Percentiles rank a stretch among this genome's conserved stretches.
phyloP scores from a whole-genome alignment of 768 basidiomycete genomes.

The Dacryopinax spathularia region DNA sequence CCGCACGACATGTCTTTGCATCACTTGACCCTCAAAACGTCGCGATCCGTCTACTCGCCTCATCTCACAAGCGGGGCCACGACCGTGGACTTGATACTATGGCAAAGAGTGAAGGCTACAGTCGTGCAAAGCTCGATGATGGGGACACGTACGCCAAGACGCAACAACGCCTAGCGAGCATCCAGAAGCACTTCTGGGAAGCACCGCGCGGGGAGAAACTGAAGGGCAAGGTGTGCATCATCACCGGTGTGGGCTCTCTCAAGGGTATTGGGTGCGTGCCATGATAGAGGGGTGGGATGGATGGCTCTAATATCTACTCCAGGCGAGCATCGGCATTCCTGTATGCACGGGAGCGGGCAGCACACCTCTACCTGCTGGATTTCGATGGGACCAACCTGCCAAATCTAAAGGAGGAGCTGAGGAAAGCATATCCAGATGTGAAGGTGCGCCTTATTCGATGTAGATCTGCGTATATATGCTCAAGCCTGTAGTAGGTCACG shows the following conservation, averaged over 20 bases:
- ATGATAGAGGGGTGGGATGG: too few relatives aligned
- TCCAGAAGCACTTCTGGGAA: slow-evolving; percentile 50
- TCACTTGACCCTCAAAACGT: too few relatives aligned
- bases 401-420: slow-evolving; percentile 53
- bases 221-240: slow-evolving; percentile 65
- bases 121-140: too few relatives aligned
- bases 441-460: slow-evolving; percentile 36
- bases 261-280: slow-evolving; percentile 71
- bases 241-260: slow-evolving; percentile 76
- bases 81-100: too few relatives aligned
- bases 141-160: too few relatives aligned
- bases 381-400: slow-evolving; percentile 53
- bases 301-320: background rate
- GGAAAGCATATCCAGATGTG: slow-evolving; percentile 55
- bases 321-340: slow-evolving; percentile 59
- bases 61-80: too few relatives aligned
- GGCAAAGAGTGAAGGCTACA: too few relatives aligned
- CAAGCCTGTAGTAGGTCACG: slow-evolving; percentile 42
- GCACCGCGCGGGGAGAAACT: slow-evolving; percentile 43
- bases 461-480: background rate
- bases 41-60: too few relatives aligned
- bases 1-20: too few relatives aligned
- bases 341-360: slow-evolving; percentile 73
- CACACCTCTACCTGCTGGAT: slow-evolving; percentile 64
- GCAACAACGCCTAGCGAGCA: slow-evolving; percentile 39